phyloP scores from a whole-genome alignment of 192 early-diverging fungal genomes.

The Rhizophagus prolifer region DNA sequence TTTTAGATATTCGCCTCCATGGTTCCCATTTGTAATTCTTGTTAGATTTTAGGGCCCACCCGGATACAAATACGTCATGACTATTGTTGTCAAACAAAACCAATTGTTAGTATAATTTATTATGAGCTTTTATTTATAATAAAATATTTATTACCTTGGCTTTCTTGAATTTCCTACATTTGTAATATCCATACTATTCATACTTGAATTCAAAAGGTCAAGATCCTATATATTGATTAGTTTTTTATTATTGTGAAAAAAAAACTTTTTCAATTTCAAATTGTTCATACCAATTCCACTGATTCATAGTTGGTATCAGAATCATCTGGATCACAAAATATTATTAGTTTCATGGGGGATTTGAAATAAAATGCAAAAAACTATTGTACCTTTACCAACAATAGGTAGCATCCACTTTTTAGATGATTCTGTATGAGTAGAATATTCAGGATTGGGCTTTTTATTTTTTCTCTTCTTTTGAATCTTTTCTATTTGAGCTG shows the following conservation, averaged over 20 bases:
- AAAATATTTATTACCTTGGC: neutral
- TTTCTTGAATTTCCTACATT: neutral
- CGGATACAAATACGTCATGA: neutral
- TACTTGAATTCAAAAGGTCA: neutral
- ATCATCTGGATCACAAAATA: neutral
- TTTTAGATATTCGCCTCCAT: neutral
- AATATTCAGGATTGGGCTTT: neutral
- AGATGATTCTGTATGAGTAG: no score
- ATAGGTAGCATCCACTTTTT: neutral
- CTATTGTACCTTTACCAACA: neutral
- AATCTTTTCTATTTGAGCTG: neutral
- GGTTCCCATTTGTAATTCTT: neutral
- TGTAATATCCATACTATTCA: neutral
- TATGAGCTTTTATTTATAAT: neutral
- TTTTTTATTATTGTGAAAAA: neutral
- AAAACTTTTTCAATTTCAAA: neutral
- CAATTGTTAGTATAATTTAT: neutral
- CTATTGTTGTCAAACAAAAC: neutral
- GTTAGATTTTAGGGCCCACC: neutral
- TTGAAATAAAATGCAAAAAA: neutral
- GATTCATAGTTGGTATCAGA: neutral
- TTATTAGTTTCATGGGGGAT: neutral
- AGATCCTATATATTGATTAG: neutral
- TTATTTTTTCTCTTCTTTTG: neutral
- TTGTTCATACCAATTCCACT: neutral